Evolutionary conservation across 2,329 filamentous ascomycete species (phyloP).

Genomic region (Hypomyces rosellus): DNA sequence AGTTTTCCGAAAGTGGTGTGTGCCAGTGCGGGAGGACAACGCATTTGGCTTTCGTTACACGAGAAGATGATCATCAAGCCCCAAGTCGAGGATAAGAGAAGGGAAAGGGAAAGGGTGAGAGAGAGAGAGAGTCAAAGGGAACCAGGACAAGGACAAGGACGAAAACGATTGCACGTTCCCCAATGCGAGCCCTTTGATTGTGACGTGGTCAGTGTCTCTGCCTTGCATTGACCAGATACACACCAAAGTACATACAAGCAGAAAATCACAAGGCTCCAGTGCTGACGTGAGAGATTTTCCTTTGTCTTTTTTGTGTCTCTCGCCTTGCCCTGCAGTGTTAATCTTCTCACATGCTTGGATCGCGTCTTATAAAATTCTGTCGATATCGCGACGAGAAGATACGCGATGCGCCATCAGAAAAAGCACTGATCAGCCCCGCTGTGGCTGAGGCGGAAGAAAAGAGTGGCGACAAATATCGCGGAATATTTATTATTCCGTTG

Average conservation of each 20-base stretch:
- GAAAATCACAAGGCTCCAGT: not conserved
- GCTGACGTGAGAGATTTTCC: not conserved
- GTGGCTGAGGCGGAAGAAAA: not conserved
- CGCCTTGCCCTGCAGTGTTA: no score
- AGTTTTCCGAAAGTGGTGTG: no score
- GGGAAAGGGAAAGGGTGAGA: no score
- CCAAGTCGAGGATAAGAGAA: no score
- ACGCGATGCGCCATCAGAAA: not conserved
- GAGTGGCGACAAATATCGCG: not conserved
- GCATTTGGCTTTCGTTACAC: not conserved
- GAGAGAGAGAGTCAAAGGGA: no score
- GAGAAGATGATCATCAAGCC: not conserved
- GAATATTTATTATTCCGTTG: slow-evolving; percentile 1
- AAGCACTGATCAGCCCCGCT: not conserved
- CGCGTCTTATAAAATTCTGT: not conserved
- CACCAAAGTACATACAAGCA: no score
- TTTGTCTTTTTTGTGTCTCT: not conserved
- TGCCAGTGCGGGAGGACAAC: no score
- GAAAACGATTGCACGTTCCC: no score
- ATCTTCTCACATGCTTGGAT: not conserved
- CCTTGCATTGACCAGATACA: not conserved
- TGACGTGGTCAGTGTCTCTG: not conserved
- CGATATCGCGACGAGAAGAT: no score
- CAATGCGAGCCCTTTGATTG: not conserved
- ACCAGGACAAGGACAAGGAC: no score